Conservation (phyloP, 768 basidiomycete genomes). For the Boletus rubroflammeus region DNA sequence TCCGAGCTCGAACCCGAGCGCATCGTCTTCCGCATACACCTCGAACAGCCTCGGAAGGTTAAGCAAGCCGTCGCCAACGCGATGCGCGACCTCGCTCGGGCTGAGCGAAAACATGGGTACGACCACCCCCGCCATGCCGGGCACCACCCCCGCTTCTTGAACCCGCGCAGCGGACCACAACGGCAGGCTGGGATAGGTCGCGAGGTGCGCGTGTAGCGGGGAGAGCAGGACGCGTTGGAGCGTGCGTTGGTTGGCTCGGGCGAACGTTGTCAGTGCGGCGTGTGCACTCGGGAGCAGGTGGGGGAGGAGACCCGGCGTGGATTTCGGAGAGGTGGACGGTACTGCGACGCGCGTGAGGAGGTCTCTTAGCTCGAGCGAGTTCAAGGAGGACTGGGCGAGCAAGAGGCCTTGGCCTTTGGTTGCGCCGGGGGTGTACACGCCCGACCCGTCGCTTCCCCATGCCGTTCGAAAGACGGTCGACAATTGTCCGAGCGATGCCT, state of each 20-base stretch:
- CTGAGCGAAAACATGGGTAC: constrained; percentile 93
- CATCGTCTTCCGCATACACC: constrained; percentile 90
- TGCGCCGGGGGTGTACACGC: constrained; percentile 52
- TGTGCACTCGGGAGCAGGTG: constrained; percentile 55
- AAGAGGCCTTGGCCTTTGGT: constrained; percentile 67
- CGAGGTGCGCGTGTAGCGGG: constrained; percentile 72
- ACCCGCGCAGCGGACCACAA: constrained; percentile 56
- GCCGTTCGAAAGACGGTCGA: constrained; percentile 57
- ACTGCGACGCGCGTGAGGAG: constrained; percentile 32
- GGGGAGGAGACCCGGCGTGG: constrained; percentile 39
- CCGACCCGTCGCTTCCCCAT: constrained; percentile 45
- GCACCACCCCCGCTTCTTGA: constrained; percentile 8
- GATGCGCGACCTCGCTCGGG: constrained; percentile 83
- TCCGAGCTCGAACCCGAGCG: constrained; percentile 81
- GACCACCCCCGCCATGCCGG: constrained; percentile 40
- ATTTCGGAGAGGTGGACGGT: constrained; percentile 11
- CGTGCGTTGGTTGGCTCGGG: constrained; percentile 68
- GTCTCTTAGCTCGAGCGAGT: constrained; percentile 64
- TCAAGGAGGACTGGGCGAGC: constrained; percentile 81
- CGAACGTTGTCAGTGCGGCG: constrained; percentile 57
- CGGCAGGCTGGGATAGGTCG: constrained; percentile 62
- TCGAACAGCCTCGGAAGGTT: constrained; percentile 93
- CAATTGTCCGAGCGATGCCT: constrained; percentile 53
- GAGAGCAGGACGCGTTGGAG: constrained; percentile 82
- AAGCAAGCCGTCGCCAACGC: constrained; percentile 89